These are phyloP conservation scores for Candida namnaoensis DNA, from an alignment of 805 yeast genomes.

Conservation along the genomic window DNA sequence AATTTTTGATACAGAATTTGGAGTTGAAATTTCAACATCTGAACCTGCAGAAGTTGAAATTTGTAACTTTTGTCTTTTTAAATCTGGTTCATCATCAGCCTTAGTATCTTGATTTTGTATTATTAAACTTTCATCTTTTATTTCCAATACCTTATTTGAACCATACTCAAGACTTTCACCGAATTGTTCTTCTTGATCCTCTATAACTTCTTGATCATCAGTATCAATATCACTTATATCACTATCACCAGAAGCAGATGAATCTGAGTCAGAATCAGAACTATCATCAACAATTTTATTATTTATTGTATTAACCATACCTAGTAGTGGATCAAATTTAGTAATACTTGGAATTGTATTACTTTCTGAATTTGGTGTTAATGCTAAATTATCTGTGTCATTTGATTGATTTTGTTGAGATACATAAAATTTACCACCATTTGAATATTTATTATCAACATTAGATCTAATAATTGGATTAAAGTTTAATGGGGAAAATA, in stretches of 20 bases:
- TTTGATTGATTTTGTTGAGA: neutral
- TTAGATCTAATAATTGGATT: conserved; percentile 69
- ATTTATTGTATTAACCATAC: neutral
- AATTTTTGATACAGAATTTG: neutral
- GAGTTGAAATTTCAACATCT: neutral
- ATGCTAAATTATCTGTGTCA: conserved; percentile 3
- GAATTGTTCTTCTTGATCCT: too few species aligned
- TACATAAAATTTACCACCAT: conserved; percentile 87
- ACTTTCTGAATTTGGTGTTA: conserved; percentile 14
- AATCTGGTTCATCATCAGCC: conserved; percentile 5
- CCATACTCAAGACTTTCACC: too few species aligned
- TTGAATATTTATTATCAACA: conserved; percentile 78
- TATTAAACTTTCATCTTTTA: neutral
- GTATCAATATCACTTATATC: conserved; percentile 15
- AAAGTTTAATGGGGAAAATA: conserved; percentile 76
- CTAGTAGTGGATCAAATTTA: conserved; percentile 3
- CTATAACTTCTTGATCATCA: conserved; percentile 5
- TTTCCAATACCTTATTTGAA: too few species aligned
- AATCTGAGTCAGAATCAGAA: conserved; percentile 12
- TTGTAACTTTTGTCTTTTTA: neutral
- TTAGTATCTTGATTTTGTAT: conserved; percentile 6
- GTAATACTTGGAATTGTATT: conserved; percentile 6
- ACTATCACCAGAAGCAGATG: conserved; percentile 18
- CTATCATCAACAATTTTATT: conserved; percentile 16
- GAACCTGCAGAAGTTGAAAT: neutral